A percentile compares a stretch with the other conserved stretches of the same genome.
Conservation (phyloP, 1,284 basidiomycete genomes). For the Leccinum pachyderme region DNA sequence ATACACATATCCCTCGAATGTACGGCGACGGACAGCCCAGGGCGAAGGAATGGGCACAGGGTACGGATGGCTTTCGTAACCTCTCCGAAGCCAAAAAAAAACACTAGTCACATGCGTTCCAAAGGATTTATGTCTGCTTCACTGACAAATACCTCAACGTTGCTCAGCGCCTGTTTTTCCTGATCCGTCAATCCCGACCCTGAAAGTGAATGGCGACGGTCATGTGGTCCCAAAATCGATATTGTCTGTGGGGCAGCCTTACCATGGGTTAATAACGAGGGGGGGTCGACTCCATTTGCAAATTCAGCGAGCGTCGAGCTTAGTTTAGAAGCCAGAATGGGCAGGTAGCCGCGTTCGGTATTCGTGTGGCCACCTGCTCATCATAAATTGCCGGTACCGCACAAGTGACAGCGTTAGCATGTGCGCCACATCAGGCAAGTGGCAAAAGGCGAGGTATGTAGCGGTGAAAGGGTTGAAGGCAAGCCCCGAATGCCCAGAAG, state of each 20-base stretch:
- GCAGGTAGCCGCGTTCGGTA: slow-evolving; percentile 86
- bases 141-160: slow-evolving; percentile 58
- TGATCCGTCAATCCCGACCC: slow-evolving; percentile 26
- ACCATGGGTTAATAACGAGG: slow-evolving; percentile 3
- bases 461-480: not conserved
- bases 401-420: slow-evolving; percentile 8
- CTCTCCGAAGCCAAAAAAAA: not conserved
- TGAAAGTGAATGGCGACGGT: slow-evolving; percentile 16
- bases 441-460: not conserved
- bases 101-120: slow-evolving; percentile 42
- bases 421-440: slow-evolving; percentile 14
- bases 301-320: slow-evolving; percentile 33
- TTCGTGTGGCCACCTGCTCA: slow-evolving; percentile 74
- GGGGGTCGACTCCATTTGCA: slow-evolving; percentile 22
- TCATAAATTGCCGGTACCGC: slow-evolving; percentile 16
- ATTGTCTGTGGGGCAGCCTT: slow-evolving; percentile 31
- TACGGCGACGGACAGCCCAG: not conserved
- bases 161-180: slow-evolving; percentile 32
- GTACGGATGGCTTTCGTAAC: not conserved
- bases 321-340: slow-evolving; percentile 63
- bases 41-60: not conserved
- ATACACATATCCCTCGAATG: slow-evolving; percentile 6
- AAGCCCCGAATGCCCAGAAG: not conserved
- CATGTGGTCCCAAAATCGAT: slow-evolving; percentile 31
- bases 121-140: slow-evolving; percentile 60